These are phyloP conservation scores for Aspergillus intermedius DNA, from an alignment of 2,329 filamentous ascomycete species.

Conservation along the genomic window DNA sequence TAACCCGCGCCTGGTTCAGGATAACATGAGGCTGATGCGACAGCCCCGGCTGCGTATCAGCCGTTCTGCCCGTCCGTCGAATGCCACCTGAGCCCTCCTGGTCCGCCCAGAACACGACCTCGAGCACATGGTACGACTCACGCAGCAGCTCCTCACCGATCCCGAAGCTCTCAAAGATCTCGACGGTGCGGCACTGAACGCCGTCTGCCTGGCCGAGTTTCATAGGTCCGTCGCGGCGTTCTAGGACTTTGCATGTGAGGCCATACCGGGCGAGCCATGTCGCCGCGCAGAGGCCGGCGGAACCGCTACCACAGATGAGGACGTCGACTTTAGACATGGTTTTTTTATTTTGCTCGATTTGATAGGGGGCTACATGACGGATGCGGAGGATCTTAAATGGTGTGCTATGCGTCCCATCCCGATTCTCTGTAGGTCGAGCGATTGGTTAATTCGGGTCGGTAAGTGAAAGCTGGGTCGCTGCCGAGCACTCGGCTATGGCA, in stretches of 20 bases:
- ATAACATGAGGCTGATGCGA: constrained; percentile 53
- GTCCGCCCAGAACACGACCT: constrained; percentile 53
- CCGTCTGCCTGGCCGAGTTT: constrained; percentile 58
- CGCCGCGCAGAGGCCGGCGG: constrained; percentile 56
- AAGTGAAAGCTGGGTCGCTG: no score
- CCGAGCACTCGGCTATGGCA: no score
- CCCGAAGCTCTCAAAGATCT: constrained; percentile 56
- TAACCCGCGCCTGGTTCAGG: constrained; percentile 51
- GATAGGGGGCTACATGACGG: no score
- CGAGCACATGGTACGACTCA: constrained; percentile 53
- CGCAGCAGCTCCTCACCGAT: constrained; percentile 49
- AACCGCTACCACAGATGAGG: constrained; percentile 56
- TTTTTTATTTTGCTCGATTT: background rate
- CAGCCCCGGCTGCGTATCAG: constrained; percentile 50
- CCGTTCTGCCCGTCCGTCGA: constrained; percentile 41
- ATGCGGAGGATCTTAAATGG: no score
- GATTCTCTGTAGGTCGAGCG: background rate
- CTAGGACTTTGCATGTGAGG: constrained; percentile 53
- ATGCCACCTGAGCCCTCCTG: constrained; percentile 35
- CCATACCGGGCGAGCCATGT: constrained; percentile 55
- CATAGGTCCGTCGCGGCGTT: constrained; percentile 51
- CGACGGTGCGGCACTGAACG: constrained; percentile 55
- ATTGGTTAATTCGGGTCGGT: background rate
- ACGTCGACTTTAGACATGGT: constrained; percentile 40
- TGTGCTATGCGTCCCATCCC: no score